Percentiles rank a stretch among this genome's conserved stretches.
Conservation (phyloP, 176 grass and related monocot genomes). For the Oryza coarctata region DNA sequence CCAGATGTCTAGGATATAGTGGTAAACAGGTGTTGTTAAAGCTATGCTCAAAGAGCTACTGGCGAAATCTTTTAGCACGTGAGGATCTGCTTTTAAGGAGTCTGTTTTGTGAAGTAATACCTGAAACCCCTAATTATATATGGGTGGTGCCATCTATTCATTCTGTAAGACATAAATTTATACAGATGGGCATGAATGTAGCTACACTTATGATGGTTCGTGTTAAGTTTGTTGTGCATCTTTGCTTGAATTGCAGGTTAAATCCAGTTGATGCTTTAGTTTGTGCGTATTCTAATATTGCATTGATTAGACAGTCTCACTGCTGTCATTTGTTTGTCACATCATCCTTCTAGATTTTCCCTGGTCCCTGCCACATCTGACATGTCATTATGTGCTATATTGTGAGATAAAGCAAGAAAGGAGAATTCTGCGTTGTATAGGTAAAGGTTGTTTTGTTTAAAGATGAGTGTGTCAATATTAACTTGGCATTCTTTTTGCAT, state of each 20-base stretch:
- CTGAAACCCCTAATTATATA: not conserved
- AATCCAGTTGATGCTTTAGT: not conserved
- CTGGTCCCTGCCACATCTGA: not conserved
- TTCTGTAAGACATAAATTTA: not conserved
- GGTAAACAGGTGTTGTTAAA: not conserved
- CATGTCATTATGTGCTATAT: not conserved
- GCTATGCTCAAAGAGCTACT: not conserved
- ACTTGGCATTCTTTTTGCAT: not conserved
- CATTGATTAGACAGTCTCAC: not conserved
- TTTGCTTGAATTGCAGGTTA: not conserved
- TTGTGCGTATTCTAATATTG: not conserved
- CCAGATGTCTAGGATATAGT: not conserved
- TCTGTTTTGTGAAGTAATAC: not conserved
- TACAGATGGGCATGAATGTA: not conserved
- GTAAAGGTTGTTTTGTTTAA: not conserved
- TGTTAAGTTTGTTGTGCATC: not conserved
- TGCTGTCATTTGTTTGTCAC: not conserved
- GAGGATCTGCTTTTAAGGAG: not conserved
- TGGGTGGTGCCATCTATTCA: not conserved
- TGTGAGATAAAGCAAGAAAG: not conserved
- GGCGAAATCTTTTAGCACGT: not conserved
- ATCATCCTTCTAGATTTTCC: not conserved
- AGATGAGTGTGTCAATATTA: not conserved
- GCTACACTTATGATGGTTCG: not conserved
- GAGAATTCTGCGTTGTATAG: slow-evolving; percentile 2